These are phyloP conservation scores for Pseudotulostoma volvatum DNA, from an alignment of 495 filamentous ascomycete species.

Conservation along the genomic window DNA sequence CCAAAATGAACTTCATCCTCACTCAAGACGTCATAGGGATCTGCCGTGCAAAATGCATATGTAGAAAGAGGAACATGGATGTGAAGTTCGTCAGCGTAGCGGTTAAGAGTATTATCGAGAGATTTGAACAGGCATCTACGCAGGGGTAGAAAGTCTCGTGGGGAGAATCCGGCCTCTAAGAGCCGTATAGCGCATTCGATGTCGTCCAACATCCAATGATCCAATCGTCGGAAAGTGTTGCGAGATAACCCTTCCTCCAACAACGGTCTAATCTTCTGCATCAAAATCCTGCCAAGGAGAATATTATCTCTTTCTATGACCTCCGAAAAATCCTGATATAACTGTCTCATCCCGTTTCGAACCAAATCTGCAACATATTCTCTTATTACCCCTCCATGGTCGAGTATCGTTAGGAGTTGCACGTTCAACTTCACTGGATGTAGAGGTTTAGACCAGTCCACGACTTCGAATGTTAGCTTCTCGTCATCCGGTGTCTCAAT, in stretches of 20 bases:
- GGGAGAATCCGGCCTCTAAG: constrained; percentile 44
- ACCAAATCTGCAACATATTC: constrained; percentile 42
- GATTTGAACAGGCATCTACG: constrained; percentile 37
- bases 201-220: constrained; percentile 20
- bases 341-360: constrained; percentile 33
- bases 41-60: constrained; percentile 64
- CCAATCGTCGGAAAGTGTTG: constrained; percentile 14
- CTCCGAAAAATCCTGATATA: constrained; percentile 35
- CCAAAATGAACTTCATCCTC: constrained; percentile 64
- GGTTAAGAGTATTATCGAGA: constrained; percentile 36
- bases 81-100: constrained; percentile 45
- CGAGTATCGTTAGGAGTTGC: constrained; percentile 64
- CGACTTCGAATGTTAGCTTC: constrained; percentile 58
- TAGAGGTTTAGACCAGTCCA: constrained; percentile 43
- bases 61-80: constrained; percentile 62
- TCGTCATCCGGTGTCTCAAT: constrained; percentile 23
- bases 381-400: constrained; percentile 43
- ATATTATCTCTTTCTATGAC: constrained; percentile 32
- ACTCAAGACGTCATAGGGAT: constrained; percentile 53
- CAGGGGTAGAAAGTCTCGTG: constrained; percentile 40
- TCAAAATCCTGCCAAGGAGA: constrained; percentile 20
- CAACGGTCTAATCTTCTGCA: constrained; percentile 22
- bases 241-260: constrained; percentile 11
- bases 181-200: constrained; percentile 24
- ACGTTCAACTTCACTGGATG: constrained; percentile 51